Evolutionary conservation across 2,329 filamentous ascomycete genomes (phyloP).

Genomic region (Colletotrichum cordylinicola): DNA sequence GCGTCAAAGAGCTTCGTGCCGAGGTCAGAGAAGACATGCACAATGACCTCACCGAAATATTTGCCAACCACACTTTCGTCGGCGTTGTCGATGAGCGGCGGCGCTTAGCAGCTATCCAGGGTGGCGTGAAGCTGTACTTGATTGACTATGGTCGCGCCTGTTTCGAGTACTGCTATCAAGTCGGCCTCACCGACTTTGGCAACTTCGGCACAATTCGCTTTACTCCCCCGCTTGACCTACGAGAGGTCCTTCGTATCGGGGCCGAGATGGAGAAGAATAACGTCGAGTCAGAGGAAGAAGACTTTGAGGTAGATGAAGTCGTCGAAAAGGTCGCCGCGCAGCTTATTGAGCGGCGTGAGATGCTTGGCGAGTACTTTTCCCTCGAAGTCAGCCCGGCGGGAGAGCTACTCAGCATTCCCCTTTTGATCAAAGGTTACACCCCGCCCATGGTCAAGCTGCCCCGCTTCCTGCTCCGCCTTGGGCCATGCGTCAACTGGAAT

Average conservation of each 20-base stretch:
- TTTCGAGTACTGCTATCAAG: slow-evolving; percentile 93
- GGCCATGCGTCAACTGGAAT: slow-evolving; percentile 86
- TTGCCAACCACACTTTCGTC: slow-evolving; percentile 89
- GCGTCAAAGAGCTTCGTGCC: slow-evolving; percentile 82
- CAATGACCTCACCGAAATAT: slow-evolving; percentile 83
- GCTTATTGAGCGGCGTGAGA: slow-evolving; percentile 78
- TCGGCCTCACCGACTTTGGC: slow-evolving; percentile 92
- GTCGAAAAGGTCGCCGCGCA: slow-evolving; percentile 70
- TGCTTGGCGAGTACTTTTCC: slow-evolving; percentile 93
- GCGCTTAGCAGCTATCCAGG: slow-evolving; percentile 90
- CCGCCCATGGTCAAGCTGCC: slow-evolving; percentile 88
- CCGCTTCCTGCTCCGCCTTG: slow-evolving; percentile 84
- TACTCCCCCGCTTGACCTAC: slow-evolving; percentile 74
- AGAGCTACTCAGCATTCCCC: slow-evolving; percentile 78
- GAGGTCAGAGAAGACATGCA: slow-evolving; percentile 84
- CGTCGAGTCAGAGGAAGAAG: slow-evolving; percentile 47
- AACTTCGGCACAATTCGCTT: slow-evolving; percentile 91
- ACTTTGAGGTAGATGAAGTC: slow-evolving; percentile 71
- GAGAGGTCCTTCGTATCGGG: slow-evolving; percentile 74
- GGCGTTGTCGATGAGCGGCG: slow-evolving; percentile 88
- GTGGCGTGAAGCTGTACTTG: slow-evolving; percentile 89
- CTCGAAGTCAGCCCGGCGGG: slow-evolving; percentile 81
- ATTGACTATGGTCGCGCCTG: slow-evolving; percentile 90
- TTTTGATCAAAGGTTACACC: slow-evolving; percentile 88
- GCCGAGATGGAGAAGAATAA: slow-evolving; percentile 70